Evolutionary conservation across 257 asterid species (phyloP).

Genomic region (Leonotis leonurus): DNA sequence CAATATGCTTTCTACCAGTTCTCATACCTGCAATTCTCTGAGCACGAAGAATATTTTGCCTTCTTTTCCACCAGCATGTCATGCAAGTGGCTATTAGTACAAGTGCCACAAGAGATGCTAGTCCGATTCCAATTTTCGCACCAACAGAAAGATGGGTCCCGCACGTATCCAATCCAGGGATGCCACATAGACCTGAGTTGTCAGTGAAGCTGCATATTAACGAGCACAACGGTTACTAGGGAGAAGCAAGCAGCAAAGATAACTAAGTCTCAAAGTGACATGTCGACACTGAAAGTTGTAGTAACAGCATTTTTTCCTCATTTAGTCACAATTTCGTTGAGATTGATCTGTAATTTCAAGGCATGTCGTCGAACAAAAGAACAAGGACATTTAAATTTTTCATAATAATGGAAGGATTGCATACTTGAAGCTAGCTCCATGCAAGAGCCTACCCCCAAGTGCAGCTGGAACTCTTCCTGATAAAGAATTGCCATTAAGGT

Average conservation of each 20-base stretch:
- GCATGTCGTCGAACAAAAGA: too few species aligned
- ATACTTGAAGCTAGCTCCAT: slow-evolving; percentile 70
- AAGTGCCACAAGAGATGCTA: slow-evolving; percentile 47
- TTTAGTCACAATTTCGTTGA: too few species aligned
- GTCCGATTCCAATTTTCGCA: slow-evolving; percentile 65
- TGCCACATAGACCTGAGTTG: slow-evolving; percentile 91
- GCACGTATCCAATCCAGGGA: slow-evolving; percentile 77
- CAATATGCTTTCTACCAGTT: background rate
- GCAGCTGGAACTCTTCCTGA: slow-evolving; percentile 85
- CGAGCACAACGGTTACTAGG: slow-evolving; percentile 15
- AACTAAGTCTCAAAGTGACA: too few species aligned
- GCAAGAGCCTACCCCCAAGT: slow-evolving; percentile 89
- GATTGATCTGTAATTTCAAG: too few species aligned
- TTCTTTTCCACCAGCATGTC: slow-evolving; percentile 91
- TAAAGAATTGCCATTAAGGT: slow-evolving; percentile 83
- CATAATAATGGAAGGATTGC: background rate
- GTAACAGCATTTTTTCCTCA: too few species aligned
- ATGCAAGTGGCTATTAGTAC: slow-evolving; percentile 58
- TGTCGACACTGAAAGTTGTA: background rate
- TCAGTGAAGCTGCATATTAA: slow-evolving; percentile 73
- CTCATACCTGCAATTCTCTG: slow-evolving; percentile 89
- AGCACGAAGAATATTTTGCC: slow-evolving; percentile 84
- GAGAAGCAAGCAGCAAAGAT: too few species aligned
- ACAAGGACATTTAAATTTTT: background rate
- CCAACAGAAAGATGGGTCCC: slow-evolving; percentile 76